phyloP scores from a whole-genome alignment of 2,329 filamentous ascomycete genomes.

The Botrytis aclada region DNA sequence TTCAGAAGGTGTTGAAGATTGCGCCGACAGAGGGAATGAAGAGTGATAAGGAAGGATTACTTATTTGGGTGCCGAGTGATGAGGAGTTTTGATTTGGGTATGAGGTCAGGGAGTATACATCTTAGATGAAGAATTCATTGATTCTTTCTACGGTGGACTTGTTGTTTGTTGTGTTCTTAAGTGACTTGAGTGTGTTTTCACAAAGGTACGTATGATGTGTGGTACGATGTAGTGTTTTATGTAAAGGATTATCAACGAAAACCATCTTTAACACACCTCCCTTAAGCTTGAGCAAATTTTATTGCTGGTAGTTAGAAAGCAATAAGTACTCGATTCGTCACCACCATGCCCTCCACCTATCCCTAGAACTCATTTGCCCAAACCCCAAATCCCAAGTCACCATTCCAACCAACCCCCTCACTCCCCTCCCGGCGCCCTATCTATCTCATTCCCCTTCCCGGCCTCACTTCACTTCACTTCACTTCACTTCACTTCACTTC shows the following conservation, averaged over 20 bases:
- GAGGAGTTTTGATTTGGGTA: conserved; percentile 17
- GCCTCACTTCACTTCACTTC: neutral
- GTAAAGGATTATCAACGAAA: neutral
- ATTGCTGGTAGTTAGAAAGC: too few relatives aligned
- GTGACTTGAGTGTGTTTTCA: neutral
- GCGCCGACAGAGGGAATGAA: conserved; percentile 73
- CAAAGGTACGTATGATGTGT: neutral
- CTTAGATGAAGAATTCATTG: neutral
- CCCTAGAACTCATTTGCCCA: neutral
- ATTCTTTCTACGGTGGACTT: neutral
- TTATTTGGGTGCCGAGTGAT: conserved; percentile 57
- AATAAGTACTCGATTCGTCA: too few relatives aligned
- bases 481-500: neutral
- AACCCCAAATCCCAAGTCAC: neutral
- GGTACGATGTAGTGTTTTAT: neutral
- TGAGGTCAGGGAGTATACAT: neutral
- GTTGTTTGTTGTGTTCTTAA: neutral
- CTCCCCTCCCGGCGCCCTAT: neutral
- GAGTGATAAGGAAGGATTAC: conserved; percentile 59
- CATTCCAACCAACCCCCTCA: neutral
- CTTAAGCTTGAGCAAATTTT: neutral
- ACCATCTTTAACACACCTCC: fast-evolving
- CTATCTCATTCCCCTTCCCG: neutral
- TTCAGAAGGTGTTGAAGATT: conserved; percentile 83
- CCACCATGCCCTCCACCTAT: neutral